phyloP scores from a whole-genome alignment of 192 early-diverging fungal species.

The Entomortierella parvispora region DNA sequence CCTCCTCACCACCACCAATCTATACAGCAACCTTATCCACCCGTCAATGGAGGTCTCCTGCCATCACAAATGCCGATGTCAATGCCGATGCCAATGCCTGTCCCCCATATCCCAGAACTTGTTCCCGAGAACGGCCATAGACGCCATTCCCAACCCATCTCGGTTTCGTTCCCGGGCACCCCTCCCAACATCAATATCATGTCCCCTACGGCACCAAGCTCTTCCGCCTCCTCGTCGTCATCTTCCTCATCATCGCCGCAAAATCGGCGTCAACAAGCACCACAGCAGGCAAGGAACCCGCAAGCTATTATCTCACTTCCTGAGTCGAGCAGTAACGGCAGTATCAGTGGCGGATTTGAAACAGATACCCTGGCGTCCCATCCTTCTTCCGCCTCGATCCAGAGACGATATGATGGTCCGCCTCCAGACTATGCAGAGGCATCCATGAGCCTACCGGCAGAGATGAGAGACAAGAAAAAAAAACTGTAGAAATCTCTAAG shows the following conservation, averaged over 20 bases:
- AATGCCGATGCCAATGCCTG: slow-evolving; percentile 34
- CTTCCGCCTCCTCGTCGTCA: neutral
- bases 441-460: slow-evolving; percentile 32
- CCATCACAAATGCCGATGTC: slow-evolving; percentile 14
- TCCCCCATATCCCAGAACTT: slow-evolving; percentile 25
- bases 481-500: too few relatives aligned
- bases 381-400: neutral
- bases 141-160: slow-evolving; percentile 35
- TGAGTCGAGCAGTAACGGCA: neutral
- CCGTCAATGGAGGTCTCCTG: neutral
- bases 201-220: neutral
- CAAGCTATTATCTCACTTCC: slow-evolving; percentile 29
- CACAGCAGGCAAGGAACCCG: slow-evolving; percentile 3
- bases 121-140: neutral
- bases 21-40: slow-evolving; percentile 21
- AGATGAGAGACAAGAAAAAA: slow-evolving; percentile 34
- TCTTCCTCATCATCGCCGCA: neutral
- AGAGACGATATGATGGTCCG: slow-evolving; percentile 32
- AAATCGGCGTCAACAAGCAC: neutral
- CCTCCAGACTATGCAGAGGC: slow-evolving; percentile 46
- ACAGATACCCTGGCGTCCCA: neutral
- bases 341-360: neutral
- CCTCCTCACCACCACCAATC: slow-evolving; percentile 2
- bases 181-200: slow-evolving; percentile 1
- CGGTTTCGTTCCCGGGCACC: slow-evolving; percentile 31